Evolutionary conservation across 495 filamentous ascomycete species (phyloP).

Genomic region (Baudoinia panamericana): DNA sequence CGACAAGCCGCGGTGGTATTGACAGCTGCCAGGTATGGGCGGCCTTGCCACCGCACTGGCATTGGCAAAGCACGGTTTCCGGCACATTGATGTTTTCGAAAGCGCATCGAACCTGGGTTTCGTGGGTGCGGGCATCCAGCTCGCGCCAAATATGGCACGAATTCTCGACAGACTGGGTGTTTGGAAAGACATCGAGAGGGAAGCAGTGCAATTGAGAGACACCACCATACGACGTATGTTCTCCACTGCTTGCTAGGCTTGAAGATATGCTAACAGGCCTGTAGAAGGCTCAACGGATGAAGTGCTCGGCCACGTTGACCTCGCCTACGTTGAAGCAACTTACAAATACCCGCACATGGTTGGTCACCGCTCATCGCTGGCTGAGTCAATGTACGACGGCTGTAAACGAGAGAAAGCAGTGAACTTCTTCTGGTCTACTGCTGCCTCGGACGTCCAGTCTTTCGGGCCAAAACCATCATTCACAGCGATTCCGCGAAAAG

Average conservation of each 20-base stretch:
- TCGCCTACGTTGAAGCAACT: constrained; percentile 50
- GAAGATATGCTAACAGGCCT: constrained; percentile 8
- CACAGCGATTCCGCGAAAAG: constrained; percentile 43
- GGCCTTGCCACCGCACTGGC: constrained; percentile 59
- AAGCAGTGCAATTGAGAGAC: constrained; percentile 41
- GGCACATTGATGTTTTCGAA: constrained; percentile 59
- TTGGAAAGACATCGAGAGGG: constrained; percentile 52
- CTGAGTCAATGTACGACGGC: constrained; percentile 51
- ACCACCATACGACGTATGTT: constrained; percentile 40
- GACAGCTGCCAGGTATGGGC: constrained; percentile 50
- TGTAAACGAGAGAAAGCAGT: constrained; percentile 52
- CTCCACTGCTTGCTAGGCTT: not conserved
- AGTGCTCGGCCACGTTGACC: constrained; percentile 56
- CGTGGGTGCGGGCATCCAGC: constrained; percentile 70
- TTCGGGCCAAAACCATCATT: constrained; percentile 44
- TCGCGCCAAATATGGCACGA: constrained; percentile 67
- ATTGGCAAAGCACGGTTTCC: constrained; percentile 60
- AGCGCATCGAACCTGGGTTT: constrained; percentile 62
- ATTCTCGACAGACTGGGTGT: constrained; percentile 57
- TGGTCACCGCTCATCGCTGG: constrained; percentile 62
- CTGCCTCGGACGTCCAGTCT: constrained; percentile 39
- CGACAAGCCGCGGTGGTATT: not conserved
- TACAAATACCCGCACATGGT: constrained; percentile 69
- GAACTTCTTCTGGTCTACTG: constrained; percentile 54
- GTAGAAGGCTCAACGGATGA: constrained; percentile 52